Base-by-base conservation (phyloP, 2,329 filamentous ascomycete genomes). In the Beauveria bassiana region DNA sequence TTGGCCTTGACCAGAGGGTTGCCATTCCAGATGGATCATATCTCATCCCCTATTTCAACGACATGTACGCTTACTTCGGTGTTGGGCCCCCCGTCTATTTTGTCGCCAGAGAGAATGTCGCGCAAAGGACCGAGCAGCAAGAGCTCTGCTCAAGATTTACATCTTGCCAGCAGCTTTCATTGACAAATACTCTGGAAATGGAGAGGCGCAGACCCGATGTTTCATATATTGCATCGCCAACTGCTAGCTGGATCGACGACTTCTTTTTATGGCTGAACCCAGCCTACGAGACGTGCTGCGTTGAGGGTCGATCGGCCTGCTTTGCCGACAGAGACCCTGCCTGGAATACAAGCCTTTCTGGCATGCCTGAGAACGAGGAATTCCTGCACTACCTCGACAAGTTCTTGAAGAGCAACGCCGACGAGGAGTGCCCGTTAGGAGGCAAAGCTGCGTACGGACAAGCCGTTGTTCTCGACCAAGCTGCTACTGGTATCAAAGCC, bases 211-310 rank as follows among this genome's bases (percentile, higher is more conserved):
- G 95, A 43, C 83, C 92, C 0, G 85, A 96, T 7, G 80, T 93
- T 1, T 97, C 92, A 1, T 98, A 92, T 73, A 91, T 99, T 66
- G 84, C 91, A 7, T 87, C 93, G 10, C 89, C 92, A 0, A 87
- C 93, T 0, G 95, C 96, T 3, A 97, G 90, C 73, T 99, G 95
- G 95, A 84, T 99, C 20, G 95, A 99, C 66, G 95, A 99, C 71
- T 98, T 91, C 76, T 91, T 98, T 75, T 83, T 91, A 63, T 99
- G 95, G 93, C 79, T 98, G n/a, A 96, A 98, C 67, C 95, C 95
- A 0, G 83, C 91, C 49, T 75, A 77, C 24, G 89, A 92, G 50
- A 77, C 82, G 55, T 87, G 82, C 76, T 97, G 90, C 68, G 81
- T 89, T 43, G 87, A 93, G 63, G 71, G 85, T 55, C 84, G 84